Percentiles rank a stretch among this genome's conserved stretches.
Conservation (phyloP, 306 rosid genomes). For the Sicyos edulis region DNA sequence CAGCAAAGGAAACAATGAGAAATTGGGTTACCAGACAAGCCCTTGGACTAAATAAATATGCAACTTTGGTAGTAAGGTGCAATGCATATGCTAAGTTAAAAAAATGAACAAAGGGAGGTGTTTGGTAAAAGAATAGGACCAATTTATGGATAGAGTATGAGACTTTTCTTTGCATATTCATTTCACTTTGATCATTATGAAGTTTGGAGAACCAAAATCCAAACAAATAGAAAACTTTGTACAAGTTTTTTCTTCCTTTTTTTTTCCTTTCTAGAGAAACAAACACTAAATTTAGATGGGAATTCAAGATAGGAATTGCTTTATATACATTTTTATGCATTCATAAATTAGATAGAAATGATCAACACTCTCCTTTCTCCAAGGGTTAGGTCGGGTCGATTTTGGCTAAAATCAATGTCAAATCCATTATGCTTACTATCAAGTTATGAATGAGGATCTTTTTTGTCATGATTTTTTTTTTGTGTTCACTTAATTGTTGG, state of each 20-base stretch:
- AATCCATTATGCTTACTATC: neutral
- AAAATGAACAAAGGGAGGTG: neutral
- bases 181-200: neutral
- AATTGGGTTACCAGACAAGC: too few relatives aligned
- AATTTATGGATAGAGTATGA: neutral
- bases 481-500: too few relatives aligned
- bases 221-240: too few relatives aligned
- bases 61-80: neutral
- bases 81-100: neutral
- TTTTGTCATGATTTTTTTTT: too few relatives aligned
- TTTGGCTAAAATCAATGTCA: neutral
- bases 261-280: constrained; percentile 5
- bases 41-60: too few relatives aligned
- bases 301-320: neutral
- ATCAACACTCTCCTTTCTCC: neutral
- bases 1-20: too few relatives aligned
- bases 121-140: too few relatives aligned
- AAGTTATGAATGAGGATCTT: too few relatives aligned
- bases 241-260: too few relatives aligned
- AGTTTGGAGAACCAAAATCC: neutral
- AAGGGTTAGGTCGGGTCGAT: neutral
- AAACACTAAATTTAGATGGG: neutral
- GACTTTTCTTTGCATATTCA: neutral
- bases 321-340: neutral
- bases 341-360: neutral